Percentiles rank a stretch among this genome's conserved stretches.
Evolutionary conservation across 83 land plant genomes (phyloP).

Genomic region (Isoetes engelmannii): DNA sequence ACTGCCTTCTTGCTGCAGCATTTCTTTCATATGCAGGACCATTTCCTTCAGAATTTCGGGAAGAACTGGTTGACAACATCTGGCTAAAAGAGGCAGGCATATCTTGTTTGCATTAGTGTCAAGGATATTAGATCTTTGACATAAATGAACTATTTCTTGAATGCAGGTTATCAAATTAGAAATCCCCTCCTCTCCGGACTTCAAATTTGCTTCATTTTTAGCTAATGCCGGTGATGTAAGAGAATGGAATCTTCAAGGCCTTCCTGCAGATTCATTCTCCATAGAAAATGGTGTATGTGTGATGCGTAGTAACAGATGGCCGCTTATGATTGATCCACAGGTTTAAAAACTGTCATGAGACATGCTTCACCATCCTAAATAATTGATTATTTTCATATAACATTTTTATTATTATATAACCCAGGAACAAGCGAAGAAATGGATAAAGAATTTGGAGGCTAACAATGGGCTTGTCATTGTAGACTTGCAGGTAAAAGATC

Average conservation of each 20-base stretch:
- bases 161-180: conserved; percentile 26
- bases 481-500: conserved; percentile 20
- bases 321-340: conserved; percentile 39
- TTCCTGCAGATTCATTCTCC: conserved; percentile 39
- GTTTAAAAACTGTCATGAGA: conserved; percentile 5
- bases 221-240: conserved; percentile 35
- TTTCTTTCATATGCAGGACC: conserved; percentile 38
- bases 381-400: neutral
- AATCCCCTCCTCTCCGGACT: conserved; percentile 27
- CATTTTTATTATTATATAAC: neutral
- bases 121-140: too few species aligned
- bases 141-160: neutral
- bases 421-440: conserved; percentile 33
- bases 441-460: conserved; percentile 32
- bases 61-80: conserved; percentile 28
- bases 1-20: conserved; percentile 35
- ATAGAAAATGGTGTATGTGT: conserved; percentile 35
- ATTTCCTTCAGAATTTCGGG: conserved; percentile 37
- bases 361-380: neutral
- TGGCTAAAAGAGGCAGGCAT: conserved; percentile 21
- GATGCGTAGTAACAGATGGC: conserved; percentile 34
- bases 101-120: too few species aligned
- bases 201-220: conserved; percentile 19
- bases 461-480: conserved; percentile 24
- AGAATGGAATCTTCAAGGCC: conserved; percentile 38